These are phyloP conservation scores for Globisporangium yorkense DNA, from an alignment of 352 stramenopile species.

Conservation along the genomic window DNA sequence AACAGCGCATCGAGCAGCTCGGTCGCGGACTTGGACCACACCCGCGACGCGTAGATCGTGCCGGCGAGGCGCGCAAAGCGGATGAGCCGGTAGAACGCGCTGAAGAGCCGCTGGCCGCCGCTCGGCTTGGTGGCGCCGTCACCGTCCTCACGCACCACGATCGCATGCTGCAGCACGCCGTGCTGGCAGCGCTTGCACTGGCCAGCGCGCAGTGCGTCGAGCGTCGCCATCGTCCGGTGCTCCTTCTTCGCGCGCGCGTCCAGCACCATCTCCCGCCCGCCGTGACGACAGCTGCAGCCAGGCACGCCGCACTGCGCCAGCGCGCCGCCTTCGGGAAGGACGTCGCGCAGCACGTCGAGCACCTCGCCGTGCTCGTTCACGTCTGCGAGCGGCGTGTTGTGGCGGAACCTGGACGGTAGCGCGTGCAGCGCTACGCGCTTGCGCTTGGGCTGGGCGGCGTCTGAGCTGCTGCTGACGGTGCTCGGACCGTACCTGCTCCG, in stretches of 20 bases:
- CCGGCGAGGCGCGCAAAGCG: conserved; percentile 41
- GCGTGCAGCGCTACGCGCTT: conserved; percentile 15
- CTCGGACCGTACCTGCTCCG: conserved; percentile 7
- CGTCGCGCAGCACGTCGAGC: conserved; percentile 27
- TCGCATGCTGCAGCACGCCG: conserved; percentile 55
- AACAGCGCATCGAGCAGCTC: conserved; percentile 43
- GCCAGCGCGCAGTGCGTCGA: conserved; percentile 24
- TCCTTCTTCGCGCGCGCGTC: conserved; percentile 15
- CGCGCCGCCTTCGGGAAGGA: conserved; percentile 48
- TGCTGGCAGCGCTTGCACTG: conserved; percentile 68
- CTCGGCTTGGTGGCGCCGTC: conserved; percentile 22
- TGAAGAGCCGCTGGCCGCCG: conserved; percentile 58
- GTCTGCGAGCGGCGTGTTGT: conserved; percentile 9
- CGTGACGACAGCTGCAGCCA: conserved; percentile 51
- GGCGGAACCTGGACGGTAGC: conserved; percentile 12
- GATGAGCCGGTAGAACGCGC: conserved; percentile 53
- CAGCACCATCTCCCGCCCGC: conserved; percentile 29
- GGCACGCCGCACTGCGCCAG: conserved; percentile 53
- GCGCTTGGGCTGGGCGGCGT: neutral
- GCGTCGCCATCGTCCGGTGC: conserved; percentile 13
- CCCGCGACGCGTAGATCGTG: conserved; percentile 51
- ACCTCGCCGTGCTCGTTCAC: conserved; percentile 39
- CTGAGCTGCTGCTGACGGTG: neutral
- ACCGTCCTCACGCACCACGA: conserved; percentile 36
- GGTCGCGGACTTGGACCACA: conserved; percentile 51